A percentile compares a stretch with the other conserved stretches of the same genome.
These are phyloP conservation scores for Sugiyamaella pinicola DNA, from an alignment of 1,139 yeast species.

Conservation along the genomic window DNA sequence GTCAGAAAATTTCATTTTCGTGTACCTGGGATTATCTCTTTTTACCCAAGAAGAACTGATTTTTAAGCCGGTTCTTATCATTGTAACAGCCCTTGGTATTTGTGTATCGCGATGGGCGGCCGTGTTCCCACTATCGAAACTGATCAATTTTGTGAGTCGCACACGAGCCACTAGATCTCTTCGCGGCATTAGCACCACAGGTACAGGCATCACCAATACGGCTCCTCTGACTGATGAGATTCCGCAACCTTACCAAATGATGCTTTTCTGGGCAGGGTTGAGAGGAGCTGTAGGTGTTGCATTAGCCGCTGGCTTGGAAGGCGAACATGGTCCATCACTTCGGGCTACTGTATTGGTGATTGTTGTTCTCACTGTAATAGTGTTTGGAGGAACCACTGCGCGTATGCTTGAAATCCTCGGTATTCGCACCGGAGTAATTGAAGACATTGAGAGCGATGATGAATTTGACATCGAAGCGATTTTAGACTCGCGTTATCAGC, in stretches of 20 bases:
- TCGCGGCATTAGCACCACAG: not conserved
- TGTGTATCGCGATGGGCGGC: conserved; percentile 98
- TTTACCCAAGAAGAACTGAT: conserved; percentile 96
- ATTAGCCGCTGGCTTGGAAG: conserved; percentile 94
- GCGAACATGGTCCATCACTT: conserved; percentile 86
- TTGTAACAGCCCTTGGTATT: conserved; percentile 84
- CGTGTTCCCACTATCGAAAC: conserved; percentile 86
- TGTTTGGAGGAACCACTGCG: conserved; percentile 98
- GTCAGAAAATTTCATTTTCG: conserved; percentile 95
- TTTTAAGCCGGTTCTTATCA: conserved; percentile 88
- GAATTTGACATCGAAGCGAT: conserved; percentile 93
- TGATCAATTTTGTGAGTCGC: conserved; percentile 77
- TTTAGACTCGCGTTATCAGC: conserved; percentile 24
- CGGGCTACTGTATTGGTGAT: conserved; percentile 95
- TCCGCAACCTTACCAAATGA: conserved; percentile 94
- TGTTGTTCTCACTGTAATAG: conserved; percentile 91
- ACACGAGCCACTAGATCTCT: conserved; percentile 45
- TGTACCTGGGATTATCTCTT: conserved; percentile 87
- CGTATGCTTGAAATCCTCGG: conserved; percentile 95
- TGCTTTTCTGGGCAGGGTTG: conserved; percentile 99
- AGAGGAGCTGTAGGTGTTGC: conserved; percentile 99
- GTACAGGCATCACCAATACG: conserved; percentile 41
- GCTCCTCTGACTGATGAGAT: conserved; percentile 78
- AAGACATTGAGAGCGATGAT: conserved; percentile 83
- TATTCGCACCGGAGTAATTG: conserved; percentile 87